These are phyloP conservation scores for grape (Vitis vinifera) DNA, from an alignment of 164 flowering plant genomes.

Conservation along the genomic window ASM3070453v1 NC_081816.1:2327501-2328000, in stretches of 20 bases:
- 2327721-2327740: constrained; percentile 73
- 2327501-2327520: constrained; percentile 54
- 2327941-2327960: not conserved
- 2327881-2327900: not conserved
- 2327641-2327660: constrained; percentile 51
- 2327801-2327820: no score
- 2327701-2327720: constrained; percentile 41
- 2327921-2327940: not conserved
- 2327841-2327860: no score
- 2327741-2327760: constrained; percentile 38
- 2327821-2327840: no score
- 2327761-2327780: no score
- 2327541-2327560: constrained; percentile 53
- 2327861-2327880: not conserved
- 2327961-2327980: not conserved
- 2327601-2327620: constrained; percentile 52
- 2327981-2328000: not conserved
- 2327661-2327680: constrained; percentile 70
- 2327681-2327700: constrained; percentile 58
- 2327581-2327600: constrained; percentile 52
- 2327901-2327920: not conserved
- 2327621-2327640: constrained; percentile 66
- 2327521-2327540: constrained; percentile 45
- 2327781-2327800: no score
- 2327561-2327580: constrained; percentile 50